Evolutionary conservation across 2,329 filamentous ascomycete genomes (phyloP), one percentile per base, ranked within the genome.

Genomic region (Fusarium sp.): DNA sequence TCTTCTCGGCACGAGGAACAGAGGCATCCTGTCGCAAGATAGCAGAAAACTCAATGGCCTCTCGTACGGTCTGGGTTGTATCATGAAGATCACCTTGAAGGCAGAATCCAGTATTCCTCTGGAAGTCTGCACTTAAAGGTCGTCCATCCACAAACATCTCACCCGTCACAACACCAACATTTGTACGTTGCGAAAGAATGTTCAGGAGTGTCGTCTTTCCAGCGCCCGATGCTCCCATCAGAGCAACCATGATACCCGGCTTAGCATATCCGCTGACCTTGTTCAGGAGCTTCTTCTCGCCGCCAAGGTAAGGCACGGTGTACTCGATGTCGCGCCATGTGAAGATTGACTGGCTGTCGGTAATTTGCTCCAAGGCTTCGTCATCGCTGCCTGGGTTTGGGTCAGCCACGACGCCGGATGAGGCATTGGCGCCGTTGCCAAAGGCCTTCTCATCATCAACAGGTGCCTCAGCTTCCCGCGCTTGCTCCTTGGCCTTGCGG

Each of bases 161-260:
- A 46, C 92, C 92, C 11, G 83, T 84, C 28, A 94, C 88, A 19
- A 92, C 89, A 14, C 92, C 92, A 82, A 92, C 84, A 17, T 82
- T 89, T 75, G 93, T 90, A 4, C 92, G 87, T 73, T 94, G 91
- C 0, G 92, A 89, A 1, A 87, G 76, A 0, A 91, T 93, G 77
- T 96, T 94, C 19, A 96, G 83, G 0, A 96, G 81, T 0, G 93
- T 96, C 0, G 92, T 94, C 79, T 96, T 96, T 14, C 93, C 93
- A 10, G 93, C 93, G 43, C 92, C 92, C 6, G 88, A 92, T 3
- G 91, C 91, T 54, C 93, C 93, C 83, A 96, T 92, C 2, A 96
- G 81, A 0, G 93, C 93, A 43, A 93, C 89, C 86, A 96, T 89
- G 19, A 91, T 79, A 19, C 93, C 92, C 1, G 93, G 93, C 73